Evolutionary conservation across 129 eudicot genomes (phyloP).

Genomic region (Helichrysum umbraculigerum): DNA sequence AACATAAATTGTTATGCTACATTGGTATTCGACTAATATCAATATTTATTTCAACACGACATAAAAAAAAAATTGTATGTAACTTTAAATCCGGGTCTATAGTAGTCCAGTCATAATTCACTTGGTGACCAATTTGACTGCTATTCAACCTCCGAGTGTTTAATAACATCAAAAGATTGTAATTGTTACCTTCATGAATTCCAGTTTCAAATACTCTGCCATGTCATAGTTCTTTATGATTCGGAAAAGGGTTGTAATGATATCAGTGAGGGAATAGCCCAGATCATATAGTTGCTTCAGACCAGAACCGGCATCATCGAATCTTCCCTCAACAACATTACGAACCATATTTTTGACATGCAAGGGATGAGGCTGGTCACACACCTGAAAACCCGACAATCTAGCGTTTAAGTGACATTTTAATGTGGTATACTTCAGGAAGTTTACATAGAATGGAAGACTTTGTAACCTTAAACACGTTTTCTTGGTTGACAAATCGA

Average conservation of each 20-base stretch:
- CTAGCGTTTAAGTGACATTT: neutral
- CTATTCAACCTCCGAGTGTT: neutral
- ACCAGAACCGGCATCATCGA: slow-evolving; percentile 93
- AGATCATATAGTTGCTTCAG: slow-evolving; percentile 86
- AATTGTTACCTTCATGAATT: slow-evolving; percentile 87
- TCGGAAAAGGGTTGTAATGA: slow-evolving; percentile 93
- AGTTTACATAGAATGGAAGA: neutral
- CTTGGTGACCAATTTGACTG: neutral
- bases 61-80: neutral
- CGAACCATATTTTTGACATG: slow-evolving; percentile 94
- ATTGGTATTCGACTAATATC: neutral
- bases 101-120: neutral
- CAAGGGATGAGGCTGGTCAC: slow-evolving; percentile 99
- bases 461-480: slow-evolving; percentile 82
- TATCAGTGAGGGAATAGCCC: slow-evolving; percentile 98
- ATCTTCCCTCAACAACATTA: slow-evolving; percentile 81
- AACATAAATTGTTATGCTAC: neutral
- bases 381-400: slow-evolving; percentile 54
- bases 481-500: slow-evolving; percentile 92
- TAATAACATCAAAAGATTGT: neutral
- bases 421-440: neutral
- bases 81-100: neutral
- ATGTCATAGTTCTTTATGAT: slow-evolving; percentile 93
- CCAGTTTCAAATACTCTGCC: slow-evolving; percentile 92
- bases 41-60: neutral